phyloP scores from a whole-genome alignment of 139 green algal genomes.

The Picochlorum sp. region DNA sequence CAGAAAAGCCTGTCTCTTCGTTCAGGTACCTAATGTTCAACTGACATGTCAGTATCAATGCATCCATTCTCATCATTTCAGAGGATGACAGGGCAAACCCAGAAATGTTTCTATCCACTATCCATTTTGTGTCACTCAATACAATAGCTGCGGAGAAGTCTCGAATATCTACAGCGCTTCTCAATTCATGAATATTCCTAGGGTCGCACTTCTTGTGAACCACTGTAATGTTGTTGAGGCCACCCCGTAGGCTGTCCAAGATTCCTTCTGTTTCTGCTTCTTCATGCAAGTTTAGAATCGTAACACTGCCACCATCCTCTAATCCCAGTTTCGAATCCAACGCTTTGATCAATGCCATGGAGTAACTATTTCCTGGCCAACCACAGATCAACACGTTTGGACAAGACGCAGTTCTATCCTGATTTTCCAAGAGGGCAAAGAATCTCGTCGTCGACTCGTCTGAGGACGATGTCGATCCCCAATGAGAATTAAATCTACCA shows the following conservation, averaged over 20 bases:
- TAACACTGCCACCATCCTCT: conserved; percentile 34
- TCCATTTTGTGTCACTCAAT: conserved; percentile 1
- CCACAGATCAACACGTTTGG: conserved; percentile 44
- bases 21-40: conserved; percentile 47
- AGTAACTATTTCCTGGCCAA: conserved; percentile 38
- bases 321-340: conserved; percentile 46
- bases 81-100: conserved; percentile 11
- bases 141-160: conserved; percentile 4
- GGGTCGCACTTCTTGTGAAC: conserved; percentile 28
- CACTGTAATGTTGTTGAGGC: not conserved
- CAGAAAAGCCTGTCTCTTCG: conserved; percentile 25
- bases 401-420: not conserved
- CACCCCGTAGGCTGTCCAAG: not conserved
- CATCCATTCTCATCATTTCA: conserved; percentile 47
- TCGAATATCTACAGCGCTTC: conserved; percentile 11
- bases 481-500: too few species aligned
- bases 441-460: too few species aligned
- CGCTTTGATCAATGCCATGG: conserved; percentile 46
- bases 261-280: not conserved
- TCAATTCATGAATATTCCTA: conserved; percentile 12
- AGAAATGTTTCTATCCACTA: not conserved
- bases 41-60: conserved; percentile 38
- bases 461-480: too few species aligned
- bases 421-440: too few species aligned
- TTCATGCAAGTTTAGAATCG: conserved; percentile 43